A percentile compares a stretch with the other conserved stretches of the same genome.
phyloP scores from a whole-genome alignment of 176 grass and related monocot species.

The Avena sativa region DNA sequence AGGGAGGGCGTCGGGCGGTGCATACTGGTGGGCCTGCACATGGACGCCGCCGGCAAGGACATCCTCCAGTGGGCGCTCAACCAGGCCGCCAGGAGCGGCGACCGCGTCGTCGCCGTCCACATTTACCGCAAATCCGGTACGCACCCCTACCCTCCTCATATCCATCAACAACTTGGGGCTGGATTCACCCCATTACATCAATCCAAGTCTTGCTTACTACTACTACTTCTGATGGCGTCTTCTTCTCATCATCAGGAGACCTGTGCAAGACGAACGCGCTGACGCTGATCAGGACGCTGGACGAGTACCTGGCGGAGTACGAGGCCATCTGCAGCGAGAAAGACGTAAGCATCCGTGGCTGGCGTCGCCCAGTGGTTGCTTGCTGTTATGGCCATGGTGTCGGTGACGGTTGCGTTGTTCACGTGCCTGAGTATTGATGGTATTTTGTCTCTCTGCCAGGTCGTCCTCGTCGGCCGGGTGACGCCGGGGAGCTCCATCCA shows the following conservation, averaged over 20 bases:
- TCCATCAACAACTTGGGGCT: constrained; percentile 5
- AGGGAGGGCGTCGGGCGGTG: constrained; percentile 57
- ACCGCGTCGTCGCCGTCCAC: constrained; percentile 84
- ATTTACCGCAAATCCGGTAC: constrained; percentile 93
- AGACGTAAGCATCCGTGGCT: constrained; percentile 55
- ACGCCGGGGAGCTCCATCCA: constrained; percentile 82
- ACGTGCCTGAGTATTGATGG: neutral
- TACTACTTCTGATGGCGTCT: neutral
- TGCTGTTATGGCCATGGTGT: neutral
- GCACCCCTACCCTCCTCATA: neutral
- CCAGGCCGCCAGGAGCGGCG: constrained; percentile 61
- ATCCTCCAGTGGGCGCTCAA: constrained; percentile 75
- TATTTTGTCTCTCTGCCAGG: constrained; percentile 44
- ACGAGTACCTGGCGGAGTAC: constrained; percentile 76
- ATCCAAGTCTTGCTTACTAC: neutral
- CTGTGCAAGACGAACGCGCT: constrained; percentile 71
- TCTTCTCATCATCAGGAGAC: constrained; percentile 43
- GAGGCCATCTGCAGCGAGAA: constrained; percentile 73
- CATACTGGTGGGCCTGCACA: constrained; percentile 80
- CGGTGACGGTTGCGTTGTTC: constrained; percentile 23
- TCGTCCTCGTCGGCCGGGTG: constrained; percentile 83
- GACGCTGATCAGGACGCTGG: constrained; percentile 75
- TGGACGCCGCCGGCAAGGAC: constrained; percentile 83
- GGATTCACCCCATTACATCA: neutral
- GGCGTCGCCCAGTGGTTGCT: neutral